A percentile compares a stretch with the other conserved stretches of the same genome.
phyloP scores from a whole-genome alignment of 2,329 filamentous ascomycete species.

The Tolypocladium inflatum region DNA sequence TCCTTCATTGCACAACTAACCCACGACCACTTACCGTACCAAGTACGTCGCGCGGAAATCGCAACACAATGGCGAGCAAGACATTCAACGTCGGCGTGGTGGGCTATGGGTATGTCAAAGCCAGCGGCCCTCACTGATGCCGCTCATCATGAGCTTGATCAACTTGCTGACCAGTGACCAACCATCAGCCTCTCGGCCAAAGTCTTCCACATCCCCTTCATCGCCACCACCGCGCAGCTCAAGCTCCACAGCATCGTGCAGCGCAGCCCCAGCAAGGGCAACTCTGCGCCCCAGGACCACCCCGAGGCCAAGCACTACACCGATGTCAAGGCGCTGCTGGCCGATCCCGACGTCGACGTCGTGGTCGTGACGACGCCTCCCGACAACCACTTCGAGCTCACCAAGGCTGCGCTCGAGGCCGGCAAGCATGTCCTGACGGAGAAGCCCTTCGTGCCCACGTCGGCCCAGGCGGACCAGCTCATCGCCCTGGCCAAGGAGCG shows the following conservation, averaged over 20 bases:
- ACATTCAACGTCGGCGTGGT: constrained; percentile 41
- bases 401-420: constrained; percentile 53
- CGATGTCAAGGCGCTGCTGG: constrained; percentile 50
- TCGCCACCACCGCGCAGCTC: constrained; percentile 53
- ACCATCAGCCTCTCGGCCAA: constrained; percentile 52
- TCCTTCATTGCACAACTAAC: background rate
- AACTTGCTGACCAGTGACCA: background rate
- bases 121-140: background rate
- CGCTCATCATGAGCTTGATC: background rate
- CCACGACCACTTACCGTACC: background rate
- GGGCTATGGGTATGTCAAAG: constrained; percentile 36
- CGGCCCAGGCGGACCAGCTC: constrained; percentile 56
- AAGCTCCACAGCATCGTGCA: constrained; percentile 69
- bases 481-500: constrained; percentile 42
- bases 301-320: constrained; percentile 56
- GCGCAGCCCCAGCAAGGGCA: constrained; percentile 53
- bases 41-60: background rate
- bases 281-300: constrained; percentile 61
- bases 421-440: constrained; percentile 75
- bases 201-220: constrained; percentile 76
- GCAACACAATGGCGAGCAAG: constrained; percentile 21
- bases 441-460: constrained; percentile 72
- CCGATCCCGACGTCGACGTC: constrained; percentile 57
- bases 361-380: constrained; percentile 65
- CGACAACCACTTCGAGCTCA: constrained; percentile 57